phyloP scores from a whole-genome alignment of 805 yeast genomes.

The Komagataella pseudopastoris region DNA sequence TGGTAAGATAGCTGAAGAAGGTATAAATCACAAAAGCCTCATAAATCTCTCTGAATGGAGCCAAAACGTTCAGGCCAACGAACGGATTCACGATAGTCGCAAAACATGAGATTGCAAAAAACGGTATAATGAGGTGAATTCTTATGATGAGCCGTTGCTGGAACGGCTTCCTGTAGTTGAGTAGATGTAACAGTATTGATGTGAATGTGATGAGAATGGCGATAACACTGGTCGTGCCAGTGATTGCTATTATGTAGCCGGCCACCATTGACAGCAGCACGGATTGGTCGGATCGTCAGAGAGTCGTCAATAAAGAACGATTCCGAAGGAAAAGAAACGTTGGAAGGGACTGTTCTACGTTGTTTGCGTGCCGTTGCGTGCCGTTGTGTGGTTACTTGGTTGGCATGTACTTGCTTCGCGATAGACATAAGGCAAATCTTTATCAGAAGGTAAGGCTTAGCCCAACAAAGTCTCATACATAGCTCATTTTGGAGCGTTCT shows the following conservation, averaged over 20 bases:
- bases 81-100: slow-evolving; percentile 33
- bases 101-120: slow-evolving; percentile 65
- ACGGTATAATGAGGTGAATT: slow-evolving; percentile 69
- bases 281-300: background rate
- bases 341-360: background rate
- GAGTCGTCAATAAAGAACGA: background rate
- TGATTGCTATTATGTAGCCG: slow-evolving; percentile 7
- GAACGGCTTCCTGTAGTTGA: slow-evolving; percentile 76
- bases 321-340: background rate
- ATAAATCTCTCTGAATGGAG: slow-evolving; percentile 77
- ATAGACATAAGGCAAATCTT: background rate
- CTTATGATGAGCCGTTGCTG: slow-evolving; percentile 80
- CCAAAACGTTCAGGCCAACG: slow-evolving; percentile 32
- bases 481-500: background rate
- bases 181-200: slow-evolving; percentile 39
- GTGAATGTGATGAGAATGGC: slow-evolving; percentile 26
- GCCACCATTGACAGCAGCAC: background rate
- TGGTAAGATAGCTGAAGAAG: slow-evolving; percentile 71
- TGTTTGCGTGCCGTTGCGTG: background rate
- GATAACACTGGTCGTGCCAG: slow-evolving; percentile 11
- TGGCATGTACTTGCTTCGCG: slow-evolving; percentile 1
- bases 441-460: background rate
- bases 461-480: background rate
- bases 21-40: slow-evolving; percentile 95
- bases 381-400: background rate